These are phyloP conservation scores for Pyrenochaeta sp. DNA, from an alignment of 2,329 filamentous ascomycete species.

Conservation along the genomic window DNA sequence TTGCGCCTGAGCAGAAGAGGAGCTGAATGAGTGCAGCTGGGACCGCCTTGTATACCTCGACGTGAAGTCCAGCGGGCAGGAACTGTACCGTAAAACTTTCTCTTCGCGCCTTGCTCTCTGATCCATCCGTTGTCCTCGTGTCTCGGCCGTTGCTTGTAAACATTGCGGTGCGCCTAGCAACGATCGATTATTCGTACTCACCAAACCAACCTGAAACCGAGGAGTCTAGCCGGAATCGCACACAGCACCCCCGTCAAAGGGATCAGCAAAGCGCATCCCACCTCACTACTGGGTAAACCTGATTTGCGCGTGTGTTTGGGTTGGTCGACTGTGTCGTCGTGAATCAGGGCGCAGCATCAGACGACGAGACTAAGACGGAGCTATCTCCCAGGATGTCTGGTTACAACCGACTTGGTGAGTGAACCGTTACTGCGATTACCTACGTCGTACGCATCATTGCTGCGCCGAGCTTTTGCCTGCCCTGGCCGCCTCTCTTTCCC, in stretches of 20 bases:
- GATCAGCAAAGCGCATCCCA: constrained; percentile 28
- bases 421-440: constrained; percentile 14
- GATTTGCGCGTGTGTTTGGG: constrained; percentile 22
- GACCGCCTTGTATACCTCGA: constrained; percentile 3
- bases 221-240: constrained; percentile 24
- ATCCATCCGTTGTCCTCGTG: constrained; percentile 14
- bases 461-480: constrained; percentile 19
- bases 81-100: constrained; percentile 2
- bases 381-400: constrained; percentile 43
- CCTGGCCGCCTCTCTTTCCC: constrained; percentile 11
- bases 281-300: constrained; percentile 20
- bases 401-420: constrained; percentile 49
- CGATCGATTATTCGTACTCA: constrained; percentile 28
- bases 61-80: constrained; percentile 8
- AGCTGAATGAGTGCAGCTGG: too few relatives aligned
- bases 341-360: constrained; percentile 35
- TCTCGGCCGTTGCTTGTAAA: constrained; percentile 43
- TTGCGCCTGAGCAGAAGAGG: not conserved
- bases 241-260: constrained; percentile 14
- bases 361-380: constrained; percentile 8
- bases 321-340: constrained; percentile 21
- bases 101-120: not conserved
- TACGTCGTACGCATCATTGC: constrained; percentile 16
- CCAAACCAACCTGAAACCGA: constrained; percentile 42
- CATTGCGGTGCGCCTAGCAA: constrained; percentile 23